Percentiles rank a stretch among this genome's conserved stretches.
Evolutionary conservation across 2,329 filamentous ascomycete species (phyloP).

Genomic region (Juglanconis sp.): DNA sequence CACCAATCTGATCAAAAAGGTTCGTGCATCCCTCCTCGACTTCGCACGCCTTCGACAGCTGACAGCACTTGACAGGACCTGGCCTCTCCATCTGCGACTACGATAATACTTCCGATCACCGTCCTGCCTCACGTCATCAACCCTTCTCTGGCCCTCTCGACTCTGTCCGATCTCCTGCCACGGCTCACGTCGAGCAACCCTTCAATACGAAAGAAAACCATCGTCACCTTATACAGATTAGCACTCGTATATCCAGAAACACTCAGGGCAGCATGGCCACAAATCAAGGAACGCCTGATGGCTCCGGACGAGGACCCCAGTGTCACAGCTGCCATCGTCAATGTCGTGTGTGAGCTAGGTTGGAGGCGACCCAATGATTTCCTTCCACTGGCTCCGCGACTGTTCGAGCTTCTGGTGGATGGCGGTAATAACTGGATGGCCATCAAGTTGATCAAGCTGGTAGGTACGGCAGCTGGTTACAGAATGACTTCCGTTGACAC

Average conservation of each 20-base stretch:
- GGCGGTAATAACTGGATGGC: conserved; percentile 99
- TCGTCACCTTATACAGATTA: conserved; percentile 89
- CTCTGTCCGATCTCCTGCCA: conserved; percentile 81
- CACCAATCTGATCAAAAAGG: conserved; percentile 95
- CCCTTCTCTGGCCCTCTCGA: conserved; percentile 83
- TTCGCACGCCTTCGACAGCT: not conserved
- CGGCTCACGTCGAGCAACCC: conserved; percentile 83
- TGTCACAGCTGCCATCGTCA: conserved; percentile 93
- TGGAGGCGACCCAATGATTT: conserved; percentile 95
- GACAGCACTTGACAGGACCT: conserved; percentile 56
- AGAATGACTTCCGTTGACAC: conserved; percentile 3
- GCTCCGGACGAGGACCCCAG: conserved; percentile 87
- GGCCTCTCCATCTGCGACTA: conserved; percentile 66
- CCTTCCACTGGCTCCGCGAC: conserved; percentile 79
- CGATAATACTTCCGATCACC: conserved; percentile 80
- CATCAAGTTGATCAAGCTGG: conserved; percentile 97
- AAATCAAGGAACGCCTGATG: conserved; percentile 91
- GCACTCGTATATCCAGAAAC: conserved; percentile 97
- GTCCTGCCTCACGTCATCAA: conserved; percentile 95
- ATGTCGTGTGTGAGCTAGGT: conserved; percentile 92
- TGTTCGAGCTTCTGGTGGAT: conserved; percentile 90
- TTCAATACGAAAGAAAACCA: conserved; percentile 88
- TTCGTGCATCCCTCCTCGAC: conserved; percentile 27
- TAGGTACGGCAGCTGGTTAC: conserved; percentile 39
- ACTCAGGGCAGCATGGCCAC: conserved; percentile 88